Evolutionary conservation across 495 filamentous ascomycete species (phyloP).

Genomic region (Podospora pseudopauciseta): DNA sequence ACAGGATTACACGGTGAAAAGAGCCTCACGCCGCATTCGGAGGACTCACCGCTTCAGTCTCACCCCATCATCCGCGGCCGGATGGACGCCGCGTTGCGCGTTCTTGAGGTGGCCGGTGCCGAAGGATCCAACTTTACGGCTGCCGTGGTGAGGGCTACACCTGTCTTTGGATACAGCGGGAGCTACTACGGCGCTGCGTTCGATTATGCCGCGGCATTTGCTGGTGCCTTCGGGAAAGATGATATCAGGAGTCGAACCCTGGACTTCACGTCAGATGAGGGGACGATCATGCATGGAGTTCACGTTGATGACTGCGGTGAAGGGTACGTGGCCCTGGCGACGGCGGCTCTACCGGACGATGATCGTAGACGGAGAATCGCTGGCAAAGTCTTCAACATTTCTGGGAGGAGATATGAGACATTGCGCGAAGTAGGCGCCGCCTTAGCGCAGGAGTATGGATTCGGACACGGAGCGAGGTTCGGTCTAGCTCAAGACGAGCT

Average conservation of each 20-base stretch:
- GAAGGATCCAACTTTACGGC: constrained; percentile 35
- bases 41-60: constrained; percentile 33
- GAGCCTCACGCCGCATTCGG: constrained; percentile 35
- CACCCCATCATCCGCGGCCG: constrained; percentile 19
- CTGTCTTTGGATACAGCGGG: constrained; percentile 36
- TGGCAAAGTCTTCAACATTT: constrained; percentile 43
- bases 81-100: constrained; percentile 17
- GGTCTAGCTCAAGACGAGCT: constrained; percentile 13
- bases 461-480: constrained; percentile 24
- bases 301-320: constrained; percentile 47
- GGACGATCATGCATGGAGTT: constrained; percentile 38
- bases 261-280: constrained; percentile 28
- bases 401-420: constrained; percentile 38
- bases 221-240: constrained; percentile 3
- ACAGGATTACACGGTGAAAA: constrained; percentile 29
- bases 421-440: constrained; percentile 32
- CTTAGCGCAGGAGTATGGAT: constrained; percentile 35
- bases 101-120: constrained; percentile 27
- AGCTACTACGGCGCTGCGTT: constrained; percentile 40
- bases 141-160: constrained; percentile 37
- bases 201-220: constrained; percentile 22
- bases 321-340: constrained; percentile 40
- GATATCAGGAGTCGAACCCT: constrained; percentile 16
- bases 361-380: constrained; percentile 17
- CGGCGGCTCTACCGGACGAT: background rate